A percentile compares a stretch with the other conserved stretches of the same genome.
Evolutionary conservation across 1,284 basidiomycete species (phyloP).

Genomic region (Moesziomyces antarcticus): DNA sequence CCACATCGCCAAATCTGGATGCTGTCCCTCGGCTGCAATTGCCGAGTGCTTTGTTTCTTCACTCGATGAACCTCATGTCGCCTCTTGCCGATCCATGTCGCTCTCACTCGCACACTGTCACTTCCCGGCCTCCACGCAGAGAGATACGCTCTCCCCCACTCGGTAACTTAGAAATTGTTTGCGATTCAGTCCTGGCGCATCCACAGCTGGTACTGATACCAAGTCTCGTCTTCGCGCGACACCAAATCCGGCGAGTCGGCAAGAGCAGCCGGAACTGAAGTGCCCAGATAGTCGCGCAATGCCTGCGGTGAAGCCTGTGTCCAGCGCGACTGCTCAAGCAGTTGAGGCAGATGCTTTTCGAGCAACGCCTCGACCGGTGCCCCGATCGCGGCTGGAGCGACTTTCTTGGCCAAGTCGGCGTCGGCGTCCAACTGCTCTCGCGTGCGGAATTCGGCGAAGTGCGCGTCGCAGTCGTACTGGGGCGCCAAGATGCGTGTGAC

Average conservation of each 20-base stretch:
- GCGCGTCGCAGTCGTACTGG: slow-evolving; percentile 85
- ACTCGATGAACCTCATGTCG: too few relatives aligned
- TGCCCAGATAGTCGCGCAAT: slow-evolving; percentile 25
- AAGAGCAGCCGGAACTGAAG: slow-evolving; percentile 18
- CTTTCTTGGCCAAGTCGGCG: slow-evolving; percentile 9
- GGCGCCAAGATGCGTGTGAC: slow-evolving; percentile 85
- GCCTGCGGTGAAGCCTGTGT: slow-evolving; percentile 17
- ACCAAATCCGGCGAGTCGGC: slow-evolving; percentile 19
- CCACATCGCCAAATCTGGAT: neutral
- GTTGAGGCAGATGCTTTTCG: neutral
- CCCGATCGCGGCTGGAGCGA: neutral
- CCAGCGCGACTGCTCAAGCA: slow-evolving; percentile 25
- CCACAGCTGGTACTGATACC: slow-evolving; percentile 50
- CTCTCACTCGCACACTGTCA: neutral
- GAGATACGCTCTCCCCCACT: too few relatives aligned
- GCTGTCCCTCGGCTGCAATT: neutral
- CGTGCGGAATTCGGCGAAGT: slow-evolving; percentile 79
- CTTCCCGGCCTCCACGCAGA: neutral
- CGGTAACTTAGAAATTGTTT: too few relatives aligned
- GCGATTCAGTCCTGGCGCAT: slow-evolving; percentile 12
- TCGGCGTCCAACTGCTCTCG: slow-evolving; percentile 33
- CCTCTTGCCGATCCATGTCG: too few relatives aligned
- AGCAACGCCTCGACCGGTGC: neutral
- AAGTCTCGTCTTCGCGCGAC: slow-evolving; percentile 28
- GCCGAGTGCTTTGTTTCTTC: neutral